A percentile compares a stretch with the other conserved stretches of the same genome.
Evolutionary conservation across 257 asterid genomes (phyloP).

Genomic region (Paraleonurus japonicus): DNA sequence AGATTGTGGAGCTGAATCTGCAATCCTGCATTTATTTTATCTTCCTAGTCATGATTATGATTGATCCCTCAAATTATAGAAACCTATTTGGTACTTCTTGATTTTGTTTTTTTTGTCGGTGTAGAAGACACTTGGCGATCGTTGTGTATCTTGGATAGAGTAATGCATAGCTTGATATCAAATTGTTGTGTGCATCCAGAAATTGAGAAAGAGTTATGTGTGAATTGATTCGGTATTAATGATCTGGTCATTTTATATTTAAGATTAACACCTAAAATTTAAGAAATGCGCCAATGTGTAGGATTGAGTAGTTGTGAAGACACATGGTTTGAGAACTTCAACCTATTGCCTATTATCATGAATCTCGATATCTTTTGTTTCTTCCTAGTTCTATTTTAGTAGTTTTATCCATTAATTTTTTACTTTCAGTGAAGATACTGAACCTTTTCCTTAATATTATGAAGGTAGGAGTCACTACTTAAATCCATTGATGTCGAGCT

Average conservation of each 20-base stretch:
- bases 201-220: background rate
- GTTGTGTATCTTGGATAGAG: background rate
- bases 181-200: background rate
- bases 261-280: background rate
- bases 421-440: background rate
- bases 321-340: background rate
- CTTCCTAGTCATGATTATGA: background rate
- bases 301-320: slow-evolving; percentile 2
- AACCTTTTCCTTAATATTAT: slow-evolving; percentile 27
- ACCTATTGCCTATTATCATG: background rate
- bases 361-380: background rate
- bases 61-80: background rate
- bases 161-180: background rate
- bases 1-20: slow-evolving; percentile 10
- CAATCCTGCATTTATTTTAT: background rate
- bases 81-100: background rate
- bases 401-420: background rate
- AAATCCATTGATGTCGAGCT: slow-evolving; percentile 40
- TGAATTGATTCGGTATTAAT: background rate
- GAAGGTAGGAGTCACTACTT: slow-evolving; percentile 18
- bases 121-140: slow-evolving; percentile 1
- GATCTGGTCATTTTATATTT: background rate
- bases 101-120: background rate
- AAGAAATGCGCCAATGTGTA: background rate
- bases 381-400: background rate